These are phyloP conservation scores for Mallotus repandus DNA, from an alignment of 441 rosid species.

Conservation along the genomic window DNA sequence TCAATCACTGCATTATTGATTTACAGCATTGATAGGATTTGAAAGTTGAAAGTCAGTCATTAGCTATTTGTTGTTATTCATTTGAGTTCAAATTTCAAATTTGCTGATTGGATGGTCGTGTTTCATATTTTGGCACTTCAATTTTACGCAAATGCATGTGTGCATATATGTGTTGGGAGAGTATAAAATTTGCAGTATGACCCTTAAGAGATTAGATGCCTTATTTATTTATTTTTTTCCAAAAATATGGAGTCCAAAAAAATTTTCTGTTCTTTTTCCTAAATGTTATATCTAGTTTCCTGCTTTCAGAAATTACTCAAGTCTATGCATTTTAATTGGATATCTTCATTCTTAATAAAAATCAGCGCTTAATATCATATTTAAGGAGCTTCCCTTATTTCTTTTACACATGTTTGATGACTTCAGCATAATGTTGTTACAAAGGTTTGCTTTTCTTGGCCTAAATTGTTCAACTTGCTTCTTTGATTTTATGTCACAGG, in stretches of 20 bases:
- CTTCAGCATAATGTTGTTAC: neutral
- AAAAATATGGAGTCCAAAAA: neutral
- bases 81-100: neutral
- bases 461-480: conserved; percentile 1
- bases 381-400: neutral
- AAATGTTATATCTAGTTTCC: neutral
- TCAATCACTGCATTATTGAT: too few species aligned
- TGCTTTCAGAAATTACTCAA: neutral
- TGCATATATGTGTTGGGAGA: neutral
- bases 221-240: neutral
- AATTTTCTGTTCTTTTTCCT: neutral
- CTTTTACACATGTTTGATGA: neutral
- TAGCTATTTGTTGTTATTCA: neutral
- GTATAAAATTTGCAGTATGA: neutral
- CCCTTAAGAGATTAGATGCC: neutral
- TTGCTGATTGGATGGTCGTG: neutral
- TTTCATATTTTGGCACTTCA: conserved; percentile 3
- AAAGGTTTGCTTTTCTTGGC: neutral
- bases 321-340: neutral
- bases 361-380: neutral
- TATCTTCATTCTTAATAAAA: neutral
- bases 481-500: conserved; percentile 38
- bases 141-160: neutral
- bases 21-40: neutral
- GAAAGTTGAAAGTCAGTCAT: neutral